These are phyloP conservation scores for Phaffia australis DNA, from an alignment of 768 basidiomycete genomes.

Conservation along the genomic window DNA sequence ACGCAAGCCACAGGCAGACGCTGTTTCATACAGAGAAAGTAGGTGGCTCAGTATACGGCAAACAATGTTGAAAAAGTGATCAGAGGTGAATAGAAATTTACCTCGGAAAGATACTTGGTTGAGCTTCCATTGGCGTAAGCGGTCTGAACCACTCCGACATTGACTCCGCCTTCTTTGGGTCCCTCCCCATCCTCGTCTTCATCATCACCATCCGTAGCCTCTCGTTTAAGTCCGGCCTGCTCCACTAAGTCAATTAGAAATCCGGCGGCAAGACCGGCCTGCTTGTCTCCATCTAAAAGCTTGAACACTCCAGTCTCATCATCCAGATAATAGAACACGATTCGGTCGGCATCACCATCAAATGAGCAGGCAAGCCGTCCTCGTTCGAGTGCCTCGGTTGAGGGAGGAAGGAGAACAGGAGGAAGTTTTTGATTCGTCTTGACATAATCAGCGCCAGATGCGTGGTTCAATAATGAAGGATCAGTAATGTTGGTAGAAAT, in stretches of 20 bases:
- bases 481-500: conserved; percentile 58
- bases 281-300: conserved; percentile 97
- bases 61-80: neutral
- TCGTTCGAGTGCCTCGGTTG: conserved; percentile 44
- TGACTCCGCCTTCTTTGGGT: conserved; percentile 49
- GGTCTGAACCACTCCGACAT: conserved; percentile 93
- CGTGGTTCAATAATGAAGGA: conserved; percentile 64
- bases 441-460: conserved; percentile 92
- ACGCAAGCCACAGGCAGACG: conserved; percentile 90
- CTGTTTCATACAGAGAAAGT: conserved; percentile 40
- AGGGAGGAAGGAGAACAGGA: conserved; percentile 47
- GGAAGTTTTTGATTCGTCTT: conserved; percentile 86
- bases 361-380: conserved; percentile 81
- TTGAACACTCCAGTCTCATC: conserved; percentile 67
- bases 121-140: conserved; percentile 98
- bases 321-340: conserved; percentile 81
- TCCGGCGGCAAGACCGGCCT: conserved; percentile 80
- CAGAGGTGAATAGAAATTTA: conserved; percentile 37
- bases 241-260: conserved; percentile 86
- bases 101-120: conserved; percentile 78
- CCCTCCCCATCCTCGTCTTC: conserved; percentile 43
- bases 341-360: conserved; percentile 92
- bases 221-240: conserved; percentile 57
- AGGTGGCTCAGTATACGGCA: neutral
- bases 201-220: conserved; percentile 40